Evolutionary conservation across 768 basidiomycete species (phyloP).

Genomic region (Tricholoma furcatifolium): DNA sequence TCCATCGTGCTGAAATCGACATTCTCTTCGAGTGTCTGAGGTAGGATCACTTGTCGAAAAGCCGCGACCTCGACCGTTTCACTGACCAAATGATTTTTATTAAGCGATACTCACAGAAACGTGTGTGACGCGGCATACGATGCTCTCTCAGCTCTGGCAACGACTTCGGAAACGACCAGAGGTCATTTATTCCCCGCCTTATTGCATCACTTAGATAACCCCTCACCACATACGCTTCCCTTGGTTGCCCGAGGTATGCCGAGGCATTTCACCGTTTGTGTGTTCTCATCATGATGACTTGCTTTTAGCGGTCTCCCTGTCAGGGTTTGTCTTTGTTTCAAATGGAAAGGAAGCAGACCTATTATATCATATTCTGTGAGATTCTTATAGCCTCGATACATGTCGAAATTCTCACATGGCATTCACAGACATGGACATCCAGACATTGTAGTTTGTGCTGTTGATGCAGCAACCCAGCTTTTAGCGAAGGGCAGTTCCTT

Average conservation of each 20-base stretch:
- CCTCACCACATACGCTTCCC: conserved; percentile 5
- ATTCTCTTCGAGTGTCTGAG: conserved; percentile 12
- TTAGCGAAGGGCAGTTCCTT: conserved; percentile 14
- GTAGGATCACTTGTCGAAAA: conserved; percentile 5
- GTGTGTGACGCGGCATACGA: conserved; percentile 15
- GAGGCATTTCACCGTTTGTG: neutral
- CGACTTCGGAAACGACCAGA: conserved; percentile 16
- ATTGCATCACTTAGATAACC: conserved; percentile 13
- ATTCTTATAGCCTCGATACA: neutral
- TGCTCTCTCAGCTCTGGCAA: conserved; percentile 16
- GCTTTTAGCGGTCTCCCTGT: conserved; percentile 18
- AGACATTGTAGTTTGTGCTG: conserved; percentile 11
- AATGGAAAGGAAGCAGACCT: conserved; percentile 16
- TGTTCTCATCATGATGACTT: neutral
- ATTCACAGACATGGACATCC: conserved; percentile 9
- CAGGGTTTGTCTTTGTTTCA: conserved; percentile 15
- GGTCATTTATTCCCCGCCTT: conserved; percentile 15
- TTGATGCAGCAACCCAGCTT: conserved; percentile 13
- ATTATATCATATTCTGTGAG: conserved; percentile 14
- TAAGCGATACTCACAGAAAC: conserved; percentile 2
- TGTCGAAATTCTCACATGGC: neutral
- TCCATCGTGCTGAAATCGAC: conserved; percentile 15
- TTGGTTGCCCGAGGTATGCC: conserved; percentile 15
- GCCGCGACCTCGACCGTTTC: neutral
- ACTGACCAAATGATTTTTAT: neutral